Percentiles rank a stretch among this genome's conserved stretches.
These are phyloP conservation scores for Tulasnella sp. DNA, from an alignment of 768 basidiomycete genomes.

Conservation along the genomic window DNA sequence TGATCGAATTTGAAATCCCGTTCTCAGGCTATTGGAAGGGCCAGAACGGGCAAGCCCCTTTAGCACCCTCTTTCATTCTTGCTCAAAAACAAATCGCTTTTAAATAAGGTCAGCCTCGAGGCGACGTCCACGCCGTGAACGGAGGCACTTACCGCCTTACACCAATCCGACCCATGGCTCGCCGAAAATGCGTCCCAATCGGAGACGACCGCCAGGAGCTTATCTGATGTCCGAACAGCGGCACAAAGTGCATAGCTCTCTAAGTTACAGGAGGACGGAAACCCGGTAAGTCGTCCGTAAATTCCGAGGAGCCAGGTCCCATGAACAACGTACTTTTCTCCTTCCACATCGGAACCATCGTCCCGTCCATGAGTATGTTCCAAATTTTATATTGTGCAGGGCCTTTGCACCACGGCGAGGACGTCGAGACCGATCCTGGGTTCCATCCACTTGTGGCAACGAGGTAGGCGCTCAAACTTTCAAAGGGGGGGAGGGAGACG, in stretches of 20 bases:
- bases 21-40: neutral
- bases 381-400: neutral
- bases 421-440: neutral
- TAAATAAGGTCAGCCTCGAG: neutral
- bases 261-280: neutral
- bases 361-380: neutral
- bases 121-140: neutral
- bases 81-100: neutral
- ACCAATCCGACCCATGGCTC: neutral
- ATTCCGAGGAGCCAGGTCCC: neutral
- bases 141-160: neutral
- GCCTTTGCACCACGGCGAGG: neutral
- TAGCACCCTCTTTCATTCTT: neutral
- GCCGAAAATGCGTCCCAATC: constrained; percentile 1
- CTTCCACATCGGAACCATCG: neutral
- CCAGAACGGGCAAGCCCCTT: neutral
- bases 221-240: constrained; percentile 7
- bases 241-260: constrained; percentile 3
- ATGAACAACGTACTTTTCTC: neutral
- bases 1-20: neutral
- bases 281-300: neutral
- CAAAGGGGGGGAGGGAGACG: neutral
- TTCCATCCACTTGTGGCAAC: neutral
- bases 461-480: neutral
- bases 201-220: neutral